Base-by-base conservation (phyloP, 208 protist genomes). In the Angomonas deanei region DNA sequence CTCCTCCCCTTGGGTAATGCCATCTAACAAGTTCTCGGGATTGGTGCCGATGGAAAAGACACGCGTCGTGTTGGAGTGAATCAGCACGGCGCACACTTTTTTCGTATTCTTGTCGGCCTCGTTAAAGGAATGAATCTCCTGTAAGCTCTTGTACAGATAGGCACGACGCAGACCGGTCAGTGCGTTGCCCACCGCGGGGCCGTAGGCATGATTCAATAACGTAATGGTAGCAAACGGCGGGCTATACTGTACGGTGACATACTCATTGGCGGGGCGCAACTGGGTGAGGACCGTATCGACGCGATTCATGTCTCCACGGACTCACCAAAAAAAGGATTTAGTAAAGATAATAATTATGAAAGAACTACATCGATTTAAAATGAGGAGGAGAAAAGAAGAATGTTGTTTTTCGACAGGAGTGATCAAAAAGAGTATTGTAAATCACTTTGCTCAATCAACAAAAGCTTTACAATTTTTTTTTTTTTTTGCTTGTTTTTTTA, bases 21-120 rank as follows among this genome's bases (percentile, higher is more conserved):
- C 53, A n/a, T 59, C 53, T 1, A 34, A 17, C 10, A 59, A 59
- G 31, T 30, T 42, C 53, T 59, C 53, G 2, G 53, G 53, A 21
- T 59, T 59, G 53, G n/a, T 4, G 26, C 53, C 53, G 31, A 59
- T 59, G 27, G 53, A 59, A 23, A 59, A 59, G 53, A 59, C n/a
- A 34, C 53, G 53, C 13, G 53, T 23, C 17, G 27, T 34, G 28
- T 59, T 34, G 53, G 53, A 59, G 31, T 17, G 8, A 3, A 59
- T 1, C 19, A 59, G 23, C 28, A 59, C 53, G 24, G 24, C 27
- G n/a, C 28, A 39, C 13, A 59, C 32, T 15, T 34, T 30, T 50
- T 50, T 50, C 3, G 19, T 13, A n/a, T 50, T 50, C 28, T 19
- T 30, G 2, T 33, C 23, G 11, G 53, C 53, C 28, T 34, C 31